Conservation (phyloP, 2,329 filamentous ascomycete species). For the Helminthosporium solani region DNA sequence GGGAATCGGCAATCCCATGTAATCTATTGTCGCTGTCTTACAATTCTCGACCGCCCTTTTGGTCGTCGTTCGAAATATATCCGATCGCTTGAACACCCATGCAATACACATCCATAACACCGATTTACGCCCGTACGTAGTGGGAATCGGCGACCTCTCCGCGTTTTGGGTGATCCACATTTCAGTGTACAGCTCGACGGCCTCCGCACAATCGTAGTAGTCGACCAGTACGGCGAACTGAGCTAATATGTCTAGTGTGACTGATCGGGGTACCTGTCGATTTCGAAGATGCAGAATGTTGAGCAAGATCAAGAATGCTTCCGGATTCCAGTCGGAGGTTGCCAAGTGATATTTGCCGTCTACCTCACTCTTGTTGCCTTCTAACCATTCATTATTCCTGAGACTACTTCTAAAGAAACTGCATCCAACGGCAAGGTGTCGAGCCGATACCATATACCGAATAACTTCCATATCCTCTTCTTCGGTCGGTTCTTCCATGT, state of each 20-base stretch:
- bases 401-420: slow-evolving; percentile 1
- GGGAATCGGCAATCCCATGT: slow-evolving; percentile 14
- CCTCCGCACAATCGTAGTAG: slow-evolving; percentile 46
- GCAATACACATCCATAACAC: slow-evolving; percentile 27
- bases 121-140: slow-evolving; percentile 14
- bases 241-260: slow-evolving; percentile 46
- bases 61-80: slow-evolving; percentile 13
- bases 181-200: slow-evolving; percentile 46
- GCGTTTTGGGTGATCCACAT: slow-evolving; percentile 43
- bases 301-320: slow-evolving; percentile 45
- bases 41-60: slow-evolving; percentile 3
- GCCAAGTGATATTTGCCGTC: slow-evolving; percentile 10
- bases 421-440: not conserved
- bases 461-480: slow-evolving; percentile 1
- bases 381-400: not conserved
- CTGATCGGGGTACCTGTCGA: slow-evolving; percentile 39
- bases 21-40: slow-evolving; percentile 1
- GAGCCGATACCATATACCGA: slow-evolving; percentile 3
- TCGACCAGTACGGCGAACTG: slow-evolving; percentile 49
- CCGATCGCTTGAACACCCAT: slow-evolving; percentile 18
- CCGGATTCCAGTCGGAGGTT: slow-evolving; percentile 28
- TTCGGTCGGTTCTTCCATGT: not conserved
- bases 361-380: not conserved
- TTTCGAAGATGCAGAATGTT: slow-evolving; percentile 50
- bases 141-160: slow-evolving; percentile 4